Evolutionary conservation across 73 alveolate genomes (phyloP).

Genomic region (Paraurostyla sp.): DNA sequence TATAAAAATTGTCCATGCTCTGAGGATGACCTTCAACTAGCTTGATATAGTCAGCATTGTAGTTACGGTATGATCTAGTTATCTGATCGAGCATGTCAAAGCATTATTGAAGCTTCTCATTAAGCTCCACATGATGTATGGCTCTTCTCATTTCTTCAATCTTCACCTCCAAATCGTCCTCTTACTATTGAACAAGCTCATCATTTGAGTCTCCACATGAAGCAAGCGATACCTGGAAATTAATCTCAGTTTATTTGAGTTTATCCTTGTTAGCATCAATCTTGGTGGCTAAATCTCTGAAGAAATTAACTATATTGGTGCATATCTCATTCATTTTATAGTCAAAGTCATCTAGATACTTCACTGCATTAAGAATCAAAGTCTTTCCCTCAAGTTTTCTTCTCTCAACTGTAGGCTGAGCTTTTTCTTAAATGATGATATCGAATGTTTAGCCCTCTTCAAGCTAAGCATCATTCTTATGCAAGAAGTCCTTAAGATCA

Average conservation of each 20-base stretch:
- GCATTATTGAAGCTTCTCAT: conserved; percentile 71
- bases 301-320: conserved; percentile 67
- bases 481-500: conserved; percentile 66
- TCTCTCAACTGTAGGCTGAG: conserved; percentile 66
- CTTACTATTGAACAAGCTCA: conserved; percentile 67
- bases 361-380: conserved; percentile 61
- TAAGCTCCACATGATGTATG: conserved; percentile 77
- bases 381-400: conserved; percentile 72
- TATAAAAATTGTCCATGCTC: conserved; percentile 62
- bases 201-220: conserved; percentile 76
- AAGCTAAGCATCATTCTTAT: conserved; percentile 68
- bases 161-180: conserved; percentile 71
- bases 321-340: conserved; percentile 72
- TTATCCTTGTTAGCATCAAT: conserved; percentile 70
- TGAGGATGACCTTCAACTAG: conserved; percentile 73
- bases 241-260: conserved; percentile 66
- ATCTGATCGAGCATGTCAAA: conserved; percentile 75
- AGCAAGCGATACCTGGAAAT: conserved; percentile 74
- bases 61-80: conserved; percentile 69
- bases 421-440: conserved; percentile 51
- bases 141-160: conserved; percentile 75
- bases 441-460: conserved; percentile 79
- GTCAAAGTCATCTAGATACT: conserved; percentile 80
- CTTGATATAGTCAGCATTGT: conserved; percentile 60
- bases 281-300: conserved; percentile 67